Evolutionary conservation across 192 early-diverging fungal genomes (phyloP).

Genomic region (Umbelopsis vinacea): DNA sequence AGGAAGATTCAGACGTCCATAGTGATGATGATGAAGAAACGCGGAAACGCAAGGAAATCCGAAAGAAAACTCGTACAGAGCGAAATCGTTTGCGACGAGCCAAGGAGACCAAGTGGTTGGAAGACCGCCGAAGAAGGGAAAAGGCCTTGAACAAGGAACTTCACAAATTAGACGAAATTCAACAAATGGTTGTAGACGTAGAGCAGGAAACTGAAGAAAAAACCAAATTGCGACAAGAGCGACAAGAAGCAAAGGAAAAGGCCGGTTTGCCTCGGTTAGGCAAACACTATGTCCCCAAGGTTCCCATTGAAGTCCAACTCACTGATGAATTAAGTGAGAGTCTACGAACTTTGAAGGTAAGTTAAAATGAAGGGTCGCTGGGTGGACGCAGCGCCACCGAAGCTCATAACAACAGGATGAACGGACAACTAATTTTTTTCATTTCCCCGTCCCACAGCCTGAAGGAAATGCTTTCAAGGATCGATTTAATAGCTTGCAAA

Average conservation of each 20-base stretch:
- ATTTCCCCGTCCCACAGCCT: constrained; percentile 55
- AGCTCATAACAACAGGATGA: no score
- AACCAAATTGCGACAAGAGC: constrained; percentile 41
- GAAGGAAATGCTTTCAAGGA: constrained; percentile 65
- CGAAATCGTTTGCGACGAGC: constrained; percentile 60
- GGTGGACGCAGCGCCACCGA: no score
- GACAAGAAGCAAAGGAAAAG: constrained; percentile 47
- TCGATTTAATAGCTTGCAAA: constrained; percentile 54
- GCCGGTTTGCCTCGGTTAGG: constrained; percentile 30
- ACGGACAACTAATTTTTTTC: no score
- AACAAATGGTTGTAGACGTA: constrained; percentile 40
- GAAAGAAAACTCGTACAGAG: constrained; percentile 61
- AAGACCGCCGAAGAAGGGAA: constrained; percentile 42
- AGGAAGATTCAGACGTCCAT: constrained; percentile 35
- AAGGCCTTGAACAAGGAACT: constrained; percentile 56
- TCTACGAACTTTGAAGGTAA: constrained; percentile 48
- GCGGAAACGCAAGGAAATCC: constrained; percentile 31
- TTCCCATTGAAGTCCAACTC: constrained; percentile 47
- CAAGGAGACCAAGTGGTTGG: constrained; percentile 38
- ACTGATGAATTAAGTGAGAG: constrained; percentile 60
- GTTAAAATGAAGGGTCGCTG: no score
- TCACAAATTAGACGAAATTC: constrained; percentile 46
- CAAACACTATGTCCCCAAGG: constrained; percentile 34
- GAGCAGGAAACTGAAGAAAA: constrained; percentile 39
- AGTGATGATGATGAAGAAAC: constrained; percentile 30